phyloP scores from a whole-genome alignment of 2,329 filamentous ascomycete species.

The Alternaria sp. region DNA sequence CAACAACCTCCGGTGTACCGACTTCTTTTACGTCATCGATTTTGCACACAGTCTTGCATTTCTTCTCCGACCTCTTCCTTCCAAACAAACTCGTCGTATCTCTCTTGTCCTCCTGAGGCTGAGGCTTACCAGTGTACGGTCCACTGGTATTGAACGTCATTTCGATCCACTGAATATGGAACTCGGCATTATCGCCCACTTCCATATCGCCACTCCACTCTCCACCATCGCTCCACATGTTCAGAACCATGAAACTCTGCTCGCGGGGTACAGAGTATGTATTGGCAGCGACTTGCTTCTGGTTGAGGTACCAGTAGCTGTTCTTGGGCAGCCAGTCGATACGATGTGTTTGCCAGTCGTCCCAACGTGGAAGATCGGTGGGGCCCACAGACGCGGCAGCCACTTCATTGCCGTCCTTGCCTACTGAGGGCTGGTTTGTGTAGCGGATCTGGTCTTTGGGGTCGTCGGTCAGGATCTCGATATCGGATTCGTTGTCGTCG shows the following conservation, averaged over 20 bases:
- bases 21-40: constrained; percentile 48
- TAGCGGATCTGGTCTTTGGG: constrained; percentile 58
- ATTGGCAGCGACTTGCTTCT: constrained; percentile 61
- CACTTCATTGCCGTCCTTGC: constrained; percentile 56
- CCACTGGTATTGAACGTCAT: constrained; percentile 62
- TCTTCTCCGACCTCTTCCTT: constrained; percentile 36
- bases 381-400: constrained; percentile 60
- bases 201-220: constrained; percentile 69
- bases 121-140: constrained; percentile 35
- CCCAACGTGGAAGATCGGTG: constrained; percentile 61
- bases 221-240: constrained; percentile 70
- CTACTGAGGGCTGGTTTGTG: constrained; percentile 68
- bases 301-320: constrained; percentile 67
- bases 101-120: constrained; percentile 26
- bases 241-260: constrained; percentile 64
- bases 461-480: constrained; percentile 63
- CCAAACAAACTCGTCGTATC: constrained; percentile 20
- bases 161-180: constrained; percentile 71
- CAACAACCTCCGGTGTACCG: constrained; percentile 49
- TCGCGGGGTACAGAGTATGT: constrained; percentile 65
- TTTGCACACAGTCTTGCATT: constrained; percentile 49
- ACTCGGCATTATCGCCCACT: constrained; percentile 58
- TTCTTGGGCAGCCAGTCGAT: constrained; percentile 67
- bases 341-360: constrained; percentile 67
- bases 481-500: constrained; percentile 60